Conservation (phyloP, 1,284 basidiomycete genomes). For the Hortiboletus rubellus region DNA sequence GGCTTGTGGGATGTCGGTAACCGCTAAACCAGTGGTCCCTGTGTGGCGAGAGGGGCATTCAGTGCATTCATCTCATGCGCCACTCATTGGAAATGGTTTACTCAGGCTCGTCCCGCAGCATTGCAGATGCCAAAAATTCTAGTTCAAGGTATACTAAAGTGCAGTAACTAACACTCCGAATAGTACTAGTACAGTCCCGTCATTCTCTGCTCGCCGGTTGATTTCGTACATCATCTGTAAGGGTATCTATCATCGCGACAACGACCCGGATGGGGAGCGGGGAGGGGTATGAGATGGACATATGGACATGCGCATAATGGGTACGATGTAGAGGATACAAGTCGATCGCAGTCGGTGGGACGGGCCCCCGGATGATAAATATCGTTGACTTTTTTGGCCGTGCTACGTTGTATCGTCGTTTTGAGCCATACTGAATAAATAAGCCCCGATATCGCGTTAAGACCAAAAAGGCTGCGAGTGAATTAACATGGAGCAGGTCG, state of each 20-base stretch:
- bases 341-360: slow-evolving; percentile 17
- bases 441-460: slow-evolving; percentile 24
- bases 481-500: slow-evolving; percentile 6
- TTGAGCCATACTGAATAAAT: slow-evolving; percentile 33
- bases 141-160: slow-evolving; percentile 40
- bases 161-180: slow-evolving; percentile 32
- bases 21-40: slow-evolving; percentile 26
- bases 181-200: slow-evolving; percentile 37
- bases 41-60: slow-evolving; percentile 24
- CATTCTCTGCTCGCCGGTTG: slow-evolving; percentile 29
- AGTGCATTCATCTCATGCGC: slow-evolving; percentile 13
- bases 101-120: not conserved
- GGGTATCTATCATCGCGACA: slow-evolving; percentile 38
- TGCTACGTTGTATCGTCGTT: slow-evolving; percentile 25
- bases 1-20: slow-evolving; percentile 14
- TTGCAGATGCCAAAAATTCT: slow-evolving; percentile 32
- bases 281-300: slow-evolving; percentile 23
- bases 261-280: slow-evolving; percentile 22
- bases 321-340: slow-evolving; percentile 35
- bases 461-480: slow-evolving; percentile 11
- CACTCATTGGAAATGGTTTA: slow-evolving; percentile 11
- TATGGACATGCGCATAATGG: slow-evolving; percentile 31
- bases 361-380: slow-evolving; percentile 32
- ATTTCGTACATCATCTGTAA: slow-evolving; percentile 30
- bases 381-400: slow-evolving; percentile 20